Evolutionary conservation across 768 basidiomycete species (phyloP), one percentile per base, ranked within the genome.

Genomic region (Lyophyllum decastes): DNA sequence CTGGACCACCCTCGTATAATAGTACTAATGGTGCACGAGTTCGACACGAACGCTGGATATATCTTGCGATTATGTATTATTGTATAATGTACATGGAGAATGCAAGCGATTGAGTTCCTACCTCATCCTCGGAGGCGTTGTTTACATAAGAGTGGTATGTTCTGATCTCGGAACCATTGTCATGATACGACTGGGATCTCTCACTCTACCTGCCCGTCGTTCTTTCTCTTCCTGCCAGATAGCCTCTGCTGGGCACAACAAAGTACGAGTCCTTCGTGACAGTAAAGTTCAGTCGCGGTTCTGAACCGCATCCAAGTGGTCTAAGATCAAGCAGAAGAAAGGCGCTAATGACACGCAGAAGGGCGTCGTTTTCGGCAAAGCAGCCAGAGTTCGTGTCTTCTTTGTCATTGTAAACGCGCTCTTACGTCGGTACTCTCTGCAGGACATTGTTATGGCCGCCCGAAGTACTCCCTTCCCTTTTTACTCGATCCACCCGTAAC

Each of bases 281-380:
- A 12, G 19, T 21, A n/a, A 33, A 17, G 25, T 45, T 63, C 30
- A 30, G 10, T n/a, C n/a, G n/a, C n/a, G n/a, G n/a, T 10, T 5
- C 30, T 30, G 12, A 44, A 25, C 11, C 2, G 19, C 19, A 38
- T 24, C 19, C 44, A 58, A 89, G 88, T 89, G 87, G 88, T 88
- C 88, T 0, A 89, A 89, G 78, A 89, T 89, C 66, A 88, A 88
- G 66, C 80, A 86, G 54, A 82, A 78, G 66, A 90, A 90, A 64
- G 88, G 85, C 17, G 72, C 76, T n/a, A 82, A 79, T 61, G 88
- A 90, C 66, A 74, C 77, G 8, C 80, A 83, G 63, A 87, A 82
- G 67, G 82, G 86, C 52, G 73, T 75, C 43, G 46, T 85, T n/a
- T 87, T 83, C 48, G 76, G 82, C 33, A 85, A 75, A 67, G 79